Conservation (phyloP, 208 protist genomes). For the Acanthamoeba triangularis region DNA sequence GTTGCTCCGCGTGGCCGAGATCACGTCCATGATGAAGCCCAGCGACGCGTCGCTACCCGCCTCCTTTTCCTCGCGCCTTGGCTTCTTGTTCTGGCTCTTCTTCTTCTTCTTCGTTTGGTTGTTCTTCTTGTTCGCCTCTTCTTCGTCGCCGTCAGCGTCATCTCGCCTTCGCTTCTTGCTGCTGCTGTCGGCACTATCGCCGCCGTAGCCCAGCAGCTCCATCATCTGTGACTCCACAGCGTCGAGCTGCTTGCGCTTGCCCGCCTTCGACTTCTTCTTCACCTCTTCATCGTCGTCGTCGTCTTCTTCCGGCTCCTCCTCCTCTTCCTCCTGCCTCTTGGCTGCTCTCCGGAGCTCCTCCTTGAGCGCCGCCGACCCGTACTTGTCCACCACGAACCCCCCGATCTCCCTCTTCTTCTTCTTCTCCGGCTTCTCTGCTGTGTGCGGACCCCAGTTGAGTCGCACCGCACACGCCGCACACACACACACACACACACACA, state of each 20-base stretch:
- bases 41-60: not conserved
- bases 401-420: not conserved
- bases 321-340: not conserved
- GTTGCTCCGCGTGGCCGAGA: not conserved
- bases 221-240: slow-evolving; percentile 50
- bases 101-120: not conserved
- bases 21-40: slow-evolving; percentile 54
- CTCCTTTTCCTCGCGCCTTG: not conserved
- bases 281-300: not conserved
- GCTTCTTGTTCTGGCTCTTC: no score
- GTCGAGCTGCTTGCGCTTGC: not conserved
- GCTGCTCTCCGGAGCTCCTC: not conserved
- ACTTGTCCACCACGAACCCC: not conserved
- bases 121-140: not conserved
- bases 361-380: not conserved
- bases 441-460: not conserved
- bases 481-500: not conserved
- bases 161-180: slow-evolving; percentile 38
- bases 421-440: not conserved
- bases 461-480: not conserved
- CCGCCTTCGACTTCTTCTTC: not conserved
- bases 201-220: slow-evolving; percentile 28
- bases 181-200: not conserved
- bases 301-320: not conserved
- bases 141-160: not conserved